Evolutionary conservation across 1,284 basidiomycete species (phyloP), one percentile per base, ranked within the genome.

Genomic region (Moniliophthora roreri): DNA sequence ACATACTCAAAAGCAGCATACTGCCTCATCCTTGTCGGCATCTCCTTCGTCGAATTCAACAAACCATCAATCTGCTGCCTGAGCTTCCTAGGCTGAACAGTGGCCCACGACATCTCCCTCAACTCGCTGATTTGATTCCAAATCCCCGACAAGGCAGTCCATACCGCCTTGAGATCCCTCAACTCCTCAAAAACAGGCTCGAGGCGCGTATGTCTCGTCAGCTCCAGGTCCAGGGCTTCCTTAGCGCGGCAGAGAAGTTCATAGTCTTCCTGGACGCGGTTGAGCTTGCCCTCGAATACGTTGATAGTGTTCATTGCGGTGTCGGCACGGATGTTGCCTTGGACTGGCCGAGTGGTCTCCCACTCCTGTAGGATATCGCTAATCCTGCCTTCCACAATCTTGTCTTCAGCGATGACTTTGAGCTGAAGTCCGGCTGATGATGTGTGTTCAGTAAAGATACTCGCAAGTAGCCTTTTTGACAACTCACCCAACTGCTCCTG

Each of bases 381-480:
- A 65, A 96, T 93, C 75, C 91, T 93, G 69, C 93, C 92, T 74
- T 95, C 92, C 2, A 98, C 85, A 52, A 98, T 95, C 77, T 96
- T 97, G 77, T 98, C 97, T 69, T 99, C 95, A 2, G 96, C 95
- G n/a, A 96, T 92, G 67, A 99, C 97, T 81, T 99, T 99, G 62
- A 98, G 80, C 71, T 98, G 96, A 18, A 99, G 78, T 2, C 95
- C 95, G 55, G 94, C 95, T 94, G 54, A 24, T 34, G 16, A 55
- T 1, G 26, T 26, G 32, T 16, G 37, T 50, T 34, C 49, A 48
- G 9, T 23, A 32, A 62, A 41, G 51, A 9, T 51, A 46, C 15
- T 44, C 34, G 24, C 36, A 54, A 20, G 24, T 41, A 37, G 23
- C 20, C 36, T 28, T 11, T 1, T 9, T 10, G 51, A 50, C 41